These are phyloP conservation scores for Lachnellula occidentalis DNA, from an alignment of 2,329 filamentous ascomycete species.

Conservation along the genomic window DNA sequence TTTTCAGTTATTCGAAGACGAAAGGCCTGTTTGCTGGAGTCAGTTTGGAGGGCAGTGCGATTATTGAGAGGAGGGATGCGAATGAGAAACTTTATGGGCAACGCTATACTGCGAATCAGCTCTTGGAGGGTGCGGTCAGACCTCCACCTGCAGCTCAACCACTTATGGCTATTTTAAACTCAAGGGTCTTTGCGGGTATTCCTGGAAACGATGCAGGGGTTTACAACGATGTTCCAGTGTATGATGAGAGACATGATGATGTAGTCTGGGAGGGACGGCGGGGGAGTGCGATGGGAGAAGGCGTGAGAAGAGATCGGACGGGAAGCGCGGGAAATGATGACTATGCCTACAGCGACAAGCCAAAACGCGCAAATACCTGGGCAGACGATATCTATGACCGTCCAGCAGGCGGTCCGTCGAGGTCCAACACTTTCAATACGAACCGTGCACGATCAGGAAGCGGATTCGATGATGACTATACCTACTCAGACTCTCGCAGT, in stretches of 20 bases:
- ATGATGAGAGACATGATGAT: constrained; percentile 77
- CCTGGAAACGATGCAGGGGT: constrained; percentile 53
- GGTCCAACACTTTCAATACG: constrained; percentile 20
- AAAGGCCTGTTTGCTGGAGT: constrained; percentile 96
- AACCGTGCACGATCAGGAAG: constrained; percentile 37
- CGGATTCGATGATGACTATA: constrained; percentile 45
- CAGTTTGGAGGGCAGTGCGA: constrained; percentile 84
- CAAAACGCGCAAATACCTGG: constrained; percentile 65
- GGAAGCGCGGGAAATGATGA: constrained; percentile 38
- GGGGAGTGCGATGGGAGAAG: constrained; percentile 67
- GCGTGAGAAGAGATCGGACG: constrained; percentile 46
- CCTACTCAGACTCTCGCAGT: constrained; percentile 45
- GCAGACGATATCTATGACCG: constrained; percentile 70
- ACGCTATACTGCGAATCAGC: constrained; percentile 72
- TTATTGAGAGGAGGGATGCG: constrained; percentile 92
- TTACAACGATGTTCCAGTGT: constrained; percentile 93
- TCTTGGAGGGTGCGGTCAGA: constrained; percentile 72
- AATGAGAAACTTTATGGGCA: constrained; percentile 94
- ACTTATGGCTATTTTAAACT: constrained; percentile 79
- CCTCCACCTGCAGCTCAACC: constrained; percentile 79
- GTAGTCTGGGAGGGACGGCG: constrained; percentile 75
- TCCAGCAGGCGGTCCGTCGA: constrained; percentile 30
- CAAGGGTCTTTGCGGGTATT: constrained; percentile 72
- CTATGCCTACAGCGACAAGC: constrained; percentile 49
- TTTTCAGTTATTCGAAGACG: constrained; percentile 97